These are phyloP conservation scores for Dothistroma pini DNA, from an alignment of 2,329 filamentous ascomycete species.

Conservation along the genomic window DNA sequence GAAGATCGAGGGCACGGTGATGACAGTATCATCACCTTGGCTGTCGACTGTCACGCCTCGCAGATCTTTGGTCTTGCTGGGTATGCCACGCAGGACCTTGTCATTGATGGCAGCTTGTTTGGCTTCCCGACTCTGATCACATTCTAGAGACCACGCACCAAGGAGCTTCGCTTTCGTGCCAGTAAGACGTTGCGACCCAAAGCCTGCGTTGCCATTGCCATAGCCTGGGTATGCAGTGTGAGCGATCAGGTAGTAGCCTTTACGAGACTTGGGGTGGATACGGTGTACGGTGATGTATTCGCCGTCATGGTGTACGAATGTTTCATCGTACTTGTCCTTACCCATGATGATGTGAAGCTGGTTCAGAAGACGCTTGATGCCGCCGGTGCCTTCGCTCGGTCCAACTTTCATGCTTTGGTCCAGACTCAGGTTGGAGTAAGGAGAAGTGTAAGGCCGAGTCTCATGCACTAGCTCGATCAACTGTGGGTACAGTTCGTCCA, in stretches of 20 bases:
- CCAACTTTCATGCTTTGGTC: slow-evolving; percentile 57
- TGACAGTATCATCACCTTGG: slow-evolving; percentile 69
- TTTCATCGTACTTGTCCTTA: slow-evolving; percentile 89
- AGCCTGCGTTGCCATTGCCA: slow-evolving; percentile 74
- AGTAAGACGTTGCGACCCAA: slow-evolving; percentile 73
- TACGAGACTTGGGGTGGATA: slow-evolving; percentile 85
- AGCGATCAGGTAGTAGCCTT: slow-evolving; percentile 92
- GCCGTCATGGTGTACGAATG: slow-evolving; percentile 92
- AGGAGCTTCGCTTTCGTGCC: slow-evolving; percentile 83
- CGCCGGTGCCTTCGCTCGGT: slow-evolving; percentile 78
- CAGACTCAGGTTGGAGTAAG: slow-evolving; percentile 56
- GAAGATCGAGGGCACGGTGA: slow-evolving; percentile 77
- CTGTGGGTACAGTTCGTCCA: slow-evolving; percentile 92
- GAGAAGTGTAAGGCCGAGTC: slow-evolving; percentile 74
- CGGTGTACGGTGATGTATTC: slow-evolving; percentile 96
- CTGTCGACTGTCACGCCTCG: slow-evolving; percentile 69
- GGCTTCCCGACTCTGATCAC: slow-evolving; percentile 70
- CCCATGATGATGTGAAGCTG: slow-evolving; percentile 95
- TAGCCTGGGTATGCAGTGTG: slow-evolving; percentile 94
- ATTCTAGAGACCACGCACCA: slow-evolving; percentile 88
- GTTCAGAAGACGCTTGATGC: slow-evolving; percentile 88
- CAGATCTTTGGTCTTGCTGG: slow-evolving; percentile 72
- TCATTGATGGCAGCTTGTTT: slow-evolving; percentile 64
- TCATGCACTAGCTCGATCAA: slow-evolving; percentile 92
- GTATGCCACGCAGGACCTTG: slow-evolving; percentile 74